A percentile compares a stretch with the other conserved stretches of the same genome.
These are phyloP conservation scores for Thyridium curvatum DNA, from an alignment of 2,329 filamentous ascomycete species.

Conservation along the genomic window DNA sequence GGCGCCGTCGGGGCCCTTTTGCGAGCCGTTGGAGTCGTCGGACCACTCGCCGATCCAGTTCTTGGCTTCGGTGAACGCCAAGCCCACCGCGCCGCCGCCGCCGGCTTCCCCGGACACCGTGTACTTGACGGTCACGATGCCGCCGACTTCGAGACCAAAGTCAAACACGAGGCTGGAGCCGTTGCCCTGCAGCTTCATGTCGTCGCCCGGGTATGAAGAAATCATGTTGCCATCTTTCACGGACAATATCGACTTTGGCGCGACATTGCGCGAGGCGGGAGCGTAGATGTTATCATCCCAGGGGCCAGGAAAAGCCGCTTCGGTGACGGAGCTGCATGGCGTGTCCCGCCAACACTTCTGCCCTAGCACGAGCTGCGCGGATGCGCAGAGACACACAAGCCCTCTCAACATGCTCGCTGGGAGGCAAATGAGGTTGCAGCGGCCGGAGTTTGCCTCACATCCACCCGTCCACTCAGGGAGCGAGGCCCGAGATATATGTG, in stretches of 20 bases:
- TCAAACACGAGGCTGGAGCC: slow-evolving; percentile 50
- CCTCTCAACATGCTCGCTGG: too few species aligned
- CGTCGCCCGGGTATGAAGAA: slow-evolving; percentile 17
- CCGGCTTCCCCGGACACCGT: slow-evolving; percentile 24
- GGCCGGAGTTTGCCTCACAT: too few species aligned
- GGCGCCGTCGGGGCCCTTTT: slow-evolving; percentile 37
- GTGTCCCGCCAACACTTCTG: slow-evolving; percentile 47
- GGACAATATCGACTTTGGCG: slow-evolving; percentile 35
- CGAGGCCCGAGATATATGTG: too few species aligned
- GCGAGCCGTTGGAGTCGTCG: slow-evolving; percentile 39
- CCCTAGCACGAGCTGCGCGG: too few species aligned
- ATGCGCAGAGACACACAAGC: too few species aligned
- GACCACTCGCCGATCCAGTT: slow-evolving; percentile 39
- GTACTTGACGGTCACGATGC: slow-evolving; percentile 46
- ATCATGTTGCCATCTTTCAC: slow-evolving; percentile 21
- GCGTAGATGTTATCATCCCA: slow-evolving; percentile 56
- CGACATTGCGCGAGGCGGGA: slow-evolving; percentile 41
- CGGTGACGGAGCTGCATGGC: slow-evolving; percentile 40
- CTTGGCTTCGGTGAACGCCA: slow-evolving; percentile 41
- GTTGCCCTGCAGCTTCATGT: slow-evolving; percentile 26
- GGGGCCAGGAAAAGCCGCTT: slow-evolving; percentile 45
- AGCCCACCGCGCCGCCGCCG: slow-evolving; percentile 25
- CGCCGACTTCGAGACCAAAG: slow-evolving; percentile 53
- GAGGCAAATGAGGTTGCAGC: too few species aligned
- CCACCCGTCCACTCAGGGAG: too few species aligned